Conservation (phyloP, 1,284 basidiomycete genomes). For the Trametes sp. region DNA sequence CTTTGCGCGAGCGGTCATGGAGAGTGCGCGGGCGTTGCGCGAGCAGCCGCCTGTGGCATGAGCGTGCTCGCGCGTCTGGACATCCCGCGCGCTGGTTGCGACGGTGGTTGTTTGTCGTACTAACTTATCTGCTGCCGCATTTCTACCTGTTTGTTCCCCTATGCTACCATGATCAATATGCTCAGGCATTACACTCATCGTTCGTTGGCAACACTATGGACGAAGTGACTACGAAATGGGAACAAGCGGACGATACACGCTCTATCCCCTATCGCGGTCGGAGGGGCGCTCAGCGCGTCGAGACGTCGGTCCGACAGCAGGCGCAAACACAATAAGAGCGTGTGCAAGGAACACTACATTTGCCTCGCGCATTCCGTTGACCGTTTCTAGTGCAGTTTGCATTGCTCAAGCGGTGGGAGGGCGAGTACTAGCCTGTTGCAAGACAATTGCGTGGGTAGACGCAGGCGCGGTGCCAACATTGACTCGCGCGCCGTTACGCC, state of each 20-base stretch:
- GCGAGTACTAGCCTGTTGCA: slow-evolving; percentile 3
- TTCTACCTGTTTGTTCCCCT: not conserved
- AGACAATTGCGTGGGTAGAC: slow-evolving; percentile 26
- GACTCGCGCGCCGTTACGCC: slow-evolving; percentile 7
- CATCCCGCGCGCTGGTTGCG: not conserved
- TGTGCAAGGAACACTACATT: not conserved
- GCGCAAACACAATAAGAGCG: slow-evolving; percentile 11
- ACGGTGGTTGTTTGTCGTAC: not conserved
- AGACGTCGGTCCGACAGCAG: slow-evolving; percentile 8
- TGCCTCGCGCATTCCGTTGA: not conserved
- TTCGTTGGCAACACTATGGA: not conserved
- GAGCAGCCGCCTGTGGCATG: slow-evolving; percentile 8
- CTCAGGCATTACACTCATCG: not conserved
- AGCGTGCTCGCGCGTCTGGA: not conserved
- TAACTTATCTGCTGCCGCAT: slow-evolving; percentile 10
- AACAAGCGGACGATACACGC: slow-evolving; percentile 1
- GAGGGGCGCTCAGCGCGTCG: not conserved
- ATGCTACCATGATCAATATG: slow-evolving; percentile 3
- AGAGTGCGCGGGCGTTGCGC: slow-evolving; percentile 20
- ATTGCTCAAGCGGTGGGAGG: slow-evolving; percentile 10
- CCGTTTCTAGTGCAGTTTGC: slow-evolving; percentile 7
- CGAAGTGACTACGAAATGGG: not conserved
- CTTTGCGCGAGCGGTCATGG: slow-evolving; percentile 33
- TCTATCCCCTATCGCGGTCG: not conserved
- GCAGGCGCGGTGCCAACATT: slow-evolving; percentile 15